Evolutionary conservation across 106 monocot species (phyloP), one percentile per base, ranked within the genome.

Genomic region (Gastrodia elata): DNA sequence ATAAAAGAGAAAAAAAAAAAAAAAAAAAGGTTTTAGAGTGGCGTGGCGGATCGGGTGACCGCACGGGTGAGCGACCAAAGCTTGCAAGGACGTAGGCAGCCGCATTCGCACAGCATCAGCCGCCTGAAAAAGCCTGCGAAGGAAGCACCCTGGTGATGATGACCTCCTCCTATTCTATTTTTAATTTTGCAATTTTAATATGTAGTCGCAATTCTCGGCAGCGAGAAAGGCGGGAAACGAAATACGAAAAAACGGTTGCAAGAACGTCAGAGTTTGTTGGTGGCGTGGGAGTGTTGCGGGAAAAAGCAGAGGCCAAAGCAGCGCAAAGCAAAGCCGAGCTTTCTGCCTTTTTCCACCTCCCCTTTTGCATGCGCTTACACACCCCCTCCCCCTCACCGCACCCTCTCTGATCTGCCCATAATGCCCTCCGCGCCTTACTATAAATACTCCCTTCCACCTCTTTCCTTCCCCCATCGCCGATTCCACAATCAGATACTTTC

Each of bases 41-140:
- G 57, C n/a, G 57, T 57, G 57, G 61, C 8, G 61, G 61, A 61
- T 61, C 8, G 11, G 61, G 61, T 61, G 28, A 61, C 61, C 61
- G 61, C 0, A 14, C 3, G 11, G 61, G 61, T 61, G 30, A 61
- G 30, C 61, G 30, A 61, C 13, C 67, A 67, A n/a, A n/a, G n/a
- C n/a, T n/a, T n/a, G n/a, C 9, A 67, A 67, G 67, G 67, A 67
- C 67, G 67, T 36, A 67, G 67, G 67, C 67, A 67, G 67, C 67
- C 67, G 67, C 67, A 67, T 37, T 67, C 37, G 67, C 67, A 37
- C 67, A 67, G 67, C 34, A 36, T 67, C 67, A 27, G 34, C 67
- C 67, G 67, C 67, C 67, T 67, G 67, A 67, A 67, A 67, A 67
- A 37, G 67, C 67, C 61, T 67, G 67, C 36, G 67, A 67, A 67